A percentile compares a stretch with the other conserved stretches of the same genome.
These are phyloP conservation scores for Fraxinus pennsylvanica DNA, from an alignment of 257 asterid species.

Conservation along the genomic window DNA sequence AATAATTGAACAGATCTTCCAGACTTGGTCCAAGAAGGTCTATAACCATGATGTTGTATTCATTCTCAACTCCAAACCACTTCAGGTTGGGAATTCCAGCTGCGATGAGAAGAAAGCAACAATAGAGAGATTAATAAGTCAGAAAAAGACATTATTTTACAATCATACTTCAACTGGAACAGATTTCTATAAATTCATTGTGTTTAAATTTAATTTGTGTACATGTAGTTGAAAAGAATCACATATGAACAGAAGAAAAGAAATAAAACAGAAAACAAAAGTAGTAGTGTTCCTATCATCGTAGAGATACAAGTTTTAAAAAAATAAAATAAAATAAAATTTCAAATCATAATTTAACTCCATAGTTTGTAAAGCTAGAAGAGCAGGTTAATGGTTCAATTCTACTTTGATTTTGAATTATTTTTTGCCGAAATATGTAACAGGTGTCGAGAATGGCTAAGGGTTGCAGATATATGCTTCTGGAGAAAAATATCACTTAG, in stretches of 20 bases:
- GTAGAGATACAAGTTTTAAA: background rate
- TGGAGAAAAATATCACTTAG: background rate
- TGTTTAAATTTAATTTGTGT: background rate
- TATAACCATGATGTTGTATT: conserved; percentile 63
- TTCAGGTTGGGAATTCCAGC: conserved; percentile 67
- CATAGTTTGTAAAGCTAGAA: background rate
- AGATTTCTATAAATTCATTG: conserved; percentile 6
- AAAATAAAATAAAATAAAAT: background rate
- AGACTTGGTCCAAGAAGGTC: conserved; percentile 69
- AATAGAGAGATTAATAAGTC: background rate
- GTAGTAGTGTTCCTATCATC: background rate
- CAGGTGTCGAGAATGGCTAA: background rate
- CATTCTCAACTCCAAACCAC: conserved; percentile 63
- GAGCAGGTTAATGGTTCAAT: background rate
- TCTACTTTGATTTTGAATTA: background rate
- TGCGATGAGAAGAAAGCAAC: conserved; percentile 27
- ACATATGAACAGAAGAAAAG: background rate
- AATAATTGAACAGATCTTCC: conserved; percentile 62
- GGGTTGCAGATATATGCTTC: background rate
- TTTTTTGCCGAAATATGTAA: background rate
- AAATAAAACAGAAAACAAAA: background rate
- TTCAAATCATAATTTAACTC: background rate
- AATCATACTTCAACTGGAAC: background rate
- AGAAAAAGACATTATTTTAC: background rate
- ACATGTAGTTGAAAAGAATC: conserved; percentile 7